These are phyloP conservation scores for Ehretia macrophylla DNA, from an alignment of 257 asterid genomes.

Conservation along the genomic window DNA sequence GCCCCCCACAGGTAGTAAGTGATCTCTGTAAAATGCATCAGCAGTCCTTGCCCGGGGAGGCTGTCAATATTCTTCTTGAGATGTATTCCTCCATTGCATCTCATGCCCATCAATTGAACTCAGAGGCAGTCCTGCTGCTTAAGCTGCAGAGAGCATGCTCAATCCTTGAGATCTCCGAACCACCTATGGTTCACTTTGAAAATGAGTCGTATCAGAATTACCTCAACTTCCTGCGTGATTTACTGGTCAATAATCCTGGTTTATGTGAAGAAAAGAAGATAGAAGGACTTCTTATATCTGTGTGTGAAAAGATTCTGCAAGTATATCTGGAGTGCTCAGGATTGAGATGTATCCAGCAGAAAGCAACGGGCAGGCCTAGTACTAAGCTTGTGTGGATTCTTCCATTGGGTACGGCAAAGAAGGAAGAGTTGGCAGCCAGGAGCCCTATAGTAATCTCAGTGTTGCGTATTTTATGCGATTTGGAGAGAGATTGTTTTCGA, in stretches of 20 bases:
- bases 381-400: constrained; percentile 41
- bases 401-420: constrained; percentile 85
- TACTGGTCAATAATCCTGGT: constrained; percentile 43
- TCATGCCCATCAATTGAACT: constrained; percentile 75
- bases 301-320: constrained; percentile 58
- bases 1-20: constrained; percentile 55
- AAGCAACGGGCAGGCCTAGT: constrained; percentile 24
- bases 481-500: constrained; percentile 49
- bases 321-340: constrained; percentile 77
- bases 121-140: constrained; percentile 37
- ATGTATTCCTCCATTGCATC: constrained; percentile 51
- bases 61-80: constrained; percentile 39
- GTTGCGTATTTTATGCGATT: constrained; percentile 53
- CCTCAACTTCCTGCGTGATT: constrained; percentile 61
- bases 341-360: constrained; percentile 24
- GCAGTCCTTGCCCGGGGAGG: constrained; percentile 42
- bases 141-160: constrained; percentile 73
- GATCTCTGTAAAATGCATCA: constrained; percentile 74
- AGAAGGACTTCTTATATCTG: constrained; percentile 68
- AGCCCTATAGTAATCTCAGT: constrained; percentile 63
- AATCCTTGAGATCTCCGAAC: constrained; percentile 70
- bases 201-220: constrained; percentile 72
- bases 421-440: constrained; percentile 88
- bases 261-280: constrained; percentile 46
- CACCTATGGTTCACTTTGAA: constrained; percentile 91